Evolutionary conservation across 805 yeast species (phyloP).

Genomic region (Lachancea sp.): DNA sequence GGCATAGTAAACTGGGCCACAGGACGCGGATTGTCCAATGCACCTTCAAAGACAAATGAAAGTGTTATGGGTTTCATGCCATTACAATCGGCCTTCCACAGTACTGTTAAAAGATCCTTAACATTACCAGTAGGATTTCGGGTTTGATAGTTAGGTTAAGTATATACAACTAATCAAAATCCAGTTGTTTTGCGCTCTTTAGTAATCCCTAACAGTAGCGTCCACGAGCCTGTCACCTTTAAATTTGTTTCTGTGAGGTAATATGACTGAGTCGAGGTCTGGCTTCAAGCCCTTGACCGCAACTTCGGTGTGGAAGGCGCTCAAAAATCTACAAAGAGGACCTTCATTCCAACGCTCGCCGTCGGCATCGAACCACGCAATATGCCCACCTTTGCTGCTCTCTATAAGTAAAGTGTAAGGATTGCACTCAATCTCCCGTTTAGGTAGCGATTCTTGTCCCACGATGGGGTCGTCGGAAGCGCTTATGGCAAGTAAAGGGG

Average conservation of each 20-base stretch:
- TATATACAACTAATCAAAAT: neutral
- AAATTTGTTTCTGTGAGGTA: constrained; percentile 17
- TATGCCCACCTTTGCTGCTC: constrained; percentile 72
- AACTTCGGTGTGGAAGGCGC: constrained; percentile 30
- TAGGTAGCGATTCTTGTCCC: constrained; percentile 47
- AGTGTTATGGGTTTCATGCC: constrained; percentile 20
- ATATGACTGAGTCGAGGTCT: constrained; percentile 7
- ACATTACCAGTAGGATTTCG: constrained; percentile 30
- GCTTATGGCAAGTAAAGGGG: constrained; percentile 60
- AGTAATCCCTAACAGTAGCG: constrained; percentile 9
- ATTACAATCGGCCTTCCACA: constrained; percentile 6
- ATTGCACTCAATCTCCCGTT: constrained; percentile 42
- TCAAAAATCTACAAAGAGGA: constrained; percentile 43
- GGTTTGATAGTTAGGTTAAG: constrained; percentile 11
- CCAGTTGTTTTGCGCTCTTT: neutral
- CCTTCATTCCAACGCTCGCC: constrained; percentile 63
- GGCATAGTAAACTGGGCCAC: neutral
- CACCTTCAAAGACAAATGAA: constrained; percentile 5
- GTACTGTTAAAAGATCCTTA: constrained; percentile 23
- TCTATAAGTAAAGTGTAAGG: constrained; percentile 55
- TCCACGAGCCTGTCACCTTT: constrained; percentile 8
- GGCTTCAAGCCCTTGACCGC: constrained; percentile 22
- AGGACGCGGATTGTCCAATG: neutral
- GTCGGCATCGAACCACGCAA: constrained; percentile 63
- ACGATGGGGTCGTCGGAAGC: constrained; percentile 68